Evolutionary conservation across 2,329 filamentous ascomycete species (phyloP), one percentile per base, ranked within the genome.

Genomic region (Hypoxylon sp.): DNA sequence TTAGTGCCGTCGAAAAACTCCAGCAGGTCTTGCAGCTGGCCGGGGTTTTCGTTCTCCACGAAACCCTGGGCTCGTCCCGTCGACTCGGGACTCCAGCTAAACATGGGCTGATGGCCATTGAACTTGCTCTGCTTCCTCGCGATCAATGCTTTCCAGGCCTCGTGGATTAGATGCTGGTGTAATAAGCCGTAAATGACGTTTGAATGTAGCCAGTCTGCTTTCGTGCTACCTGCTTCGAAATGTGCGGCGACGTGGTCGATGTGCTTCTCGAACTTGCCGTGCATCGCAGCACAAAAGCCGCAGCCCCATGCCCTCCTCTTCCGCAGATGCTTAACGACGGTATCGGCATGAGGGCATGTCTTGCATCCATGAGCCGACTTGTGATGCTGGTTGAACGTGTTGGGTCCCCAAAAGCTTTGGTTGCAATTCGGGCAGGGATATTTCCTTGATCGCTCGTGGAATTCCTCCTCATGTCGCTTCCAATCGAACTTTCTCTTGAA

Each of bases 381-480:
- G 80, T 90, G 88, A 70, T 90, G 89, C 76, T 90, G 88, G 71
- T 90, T 89, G 78, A 91, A 90, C 3, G 87, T 89, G 76, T 90
- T 90, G 71, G 88, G 87, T 9, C 88, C 88, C 83, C 88, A 90
- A 78, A 91, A 90, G 74, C 87, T 88, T 73, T 89, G 87, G 77
- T 90, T 90, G 79, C 89, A 91, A 70, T 89, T 88, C 5, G 89
- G 88, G 73, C 89, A 91, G 11, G 88, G 87, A 76, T 90, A 91
- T 74, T 89, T 90, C 69, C 89, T 86, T 81, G 87, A 87, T 60
- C 89, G 87, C 80, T 91, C 89, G 78, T 91, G 89, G 74, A 90
- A 90, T 77, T 90, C 88, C 72, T 90, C 89, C 75, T 91, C 88
- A 77, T 91, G 89, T 32, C 87, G 85, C 77, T 90, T 90, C 89